Evolutionary conservation across 305 asterid genomes (phyloP), one percentile per base, ranked within the genome.

Genomic region (Solanum hybrid): DNA sequence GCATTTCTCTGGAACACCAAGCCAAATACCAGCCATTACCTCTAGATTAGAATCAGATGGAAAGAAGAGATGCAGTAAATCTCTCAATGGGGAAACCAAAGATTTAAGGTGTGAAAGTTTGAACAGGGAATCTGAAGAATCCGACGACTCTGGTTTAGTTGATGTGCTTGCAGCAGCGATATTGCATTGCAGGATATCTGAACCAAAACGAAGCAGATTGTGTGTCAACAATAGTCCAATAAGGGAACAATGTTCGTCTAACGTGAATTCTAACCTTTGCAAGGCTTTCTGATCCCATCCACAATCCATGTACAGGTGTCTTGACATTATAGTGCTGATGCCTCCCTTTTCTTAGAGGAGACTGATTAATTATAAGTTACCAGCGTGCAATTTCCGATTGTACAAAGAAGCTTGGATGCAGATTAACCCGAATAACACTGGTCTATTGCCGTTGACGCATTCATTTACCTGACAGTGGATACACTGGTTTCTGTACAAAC

Each of bases 181-280:
- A 85, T 90, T 93, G 22, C 94, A 91, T 68, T 93, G 92, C 76
- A 90, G 92, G 91, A 93, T 93, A 89, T 93, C 94, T 14, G 94
- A 92, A 87, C 94, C 94, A 7, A 93, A 92, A 76, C 90, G 94
- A 75, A 93, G 93, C 91, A 88, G 94, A 88, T 73, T 93, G 87
- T 93, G 93, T 72, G 83, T 79, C 51, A 91, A 93, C 79, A 89
- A 86, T 87, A 93, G 94, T 84, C 94, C 94, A 10, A 93, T 92
- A n/a, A 90, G 92, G 61, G 94, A 93, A 89, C 94, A 93, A 24
- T 88, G 93, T 90, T 93, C 94, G 9, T 93, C 94, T 92, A 93
- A 92, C 92, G 78, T 93, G 91, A 91, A 89, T 26, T 89, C 94
- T 89, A 89, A 91, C 86, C 94, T 93, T 34, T 93, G 94, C 92